Evolutionary conservation across 768 basidiomycete species (phyloP).

Genomic region (Naganishia kalamii): DNA sequence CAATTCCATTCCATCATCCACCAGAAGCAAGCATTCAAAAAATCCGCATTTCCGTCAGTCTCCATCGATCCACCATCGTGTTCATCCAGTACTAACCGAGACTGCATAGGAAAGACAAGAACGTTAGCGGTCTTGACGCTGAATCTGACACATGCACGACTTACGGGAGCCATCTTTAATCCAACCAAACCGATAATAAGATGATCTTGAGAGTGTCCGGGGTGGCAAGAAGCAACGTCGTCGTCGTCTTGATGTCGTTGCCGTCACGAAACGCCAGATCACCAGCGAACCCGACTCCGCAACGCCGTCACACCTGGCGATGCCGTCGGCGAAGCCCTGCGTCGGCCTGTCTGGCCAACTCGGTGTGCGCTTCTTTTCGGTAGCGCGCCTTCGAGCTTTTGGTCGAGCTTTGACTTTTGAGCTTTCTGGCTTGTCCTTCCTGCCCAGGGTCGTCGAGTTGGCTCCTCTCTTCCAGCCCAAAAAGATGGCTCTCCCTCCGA

Average conservation of each 20-base stretch:
- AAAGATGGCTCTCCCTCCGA: too few relatives aligned
- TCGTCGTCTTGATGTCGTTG: not conserved
- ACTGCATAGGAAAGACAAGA: not conserved
- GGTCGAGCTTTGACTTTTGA: too few relatives aligned
- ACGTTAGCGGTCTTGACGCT: not conserved
- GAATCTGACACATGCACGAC: not conserved
- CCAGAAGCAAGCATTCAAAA: conserved; percentile 1
- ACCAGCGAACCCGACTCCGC: not conserved
- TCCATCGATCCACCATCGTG: not conserved
- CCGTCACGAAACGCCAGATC: not conserved
- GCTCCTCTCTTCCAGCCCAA: too few relatives aligned
- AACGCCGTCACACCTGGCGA: not conserved
- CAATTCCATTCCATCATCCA: not conserved
- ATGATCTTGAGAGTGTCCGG: conserved; percentile 16
- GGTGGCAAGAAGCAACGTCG: not conserved
- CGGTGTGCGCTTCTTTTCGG: too few relatives aligned
- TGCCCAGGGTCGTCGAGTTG: too few relatives aligned
- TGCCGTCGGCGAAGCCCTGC: not conserved
- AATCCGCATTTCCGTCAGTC: not conserved
- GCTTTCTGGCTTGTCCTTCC: too few relatives aligned
- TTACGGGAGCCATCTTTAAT: conserved; percentile 16
- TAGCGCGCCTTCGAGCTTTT: too few relatives aligned
- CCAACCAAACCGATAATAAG: conserved; percentile 15
- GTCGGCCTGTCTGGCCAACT: too few relatives aligned
- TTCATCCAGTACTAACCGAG: conserved; percentile 10